Conservation (phyloP, 176 grass and related monocot species). For the Bromus sterilis region DNA sequence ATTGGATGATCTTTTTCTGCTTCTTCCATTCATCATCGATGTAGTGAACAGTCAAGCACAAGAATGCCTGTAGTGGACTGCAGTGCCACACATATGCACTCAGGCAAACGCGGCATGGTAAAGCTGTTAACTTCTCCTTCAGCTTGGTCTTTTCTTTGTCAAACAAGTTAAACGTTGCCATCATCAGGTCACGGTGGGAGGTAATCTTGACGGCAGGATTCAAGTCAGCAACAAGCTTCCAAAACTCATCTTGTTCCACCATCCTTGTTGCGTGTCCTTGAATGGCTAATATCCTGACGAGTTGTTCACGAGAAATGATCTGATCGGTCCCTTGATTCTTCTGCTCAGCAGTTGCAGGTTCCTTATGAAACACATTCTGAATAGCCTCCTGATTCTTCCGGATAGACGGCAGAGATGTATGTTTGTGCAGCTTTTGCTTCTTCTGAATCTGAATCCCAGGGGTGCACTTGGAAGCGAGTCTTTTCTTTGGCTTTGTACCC, state of each 20-base stretch:
- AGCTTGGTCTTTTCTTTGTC: slow-evolving; percentile 19
- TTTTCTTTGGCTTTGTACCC: slow-evolving; percentile 11
- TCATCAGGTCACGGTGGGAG: background rate
- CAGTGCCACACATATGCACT: slow-evolving; percentile 20
- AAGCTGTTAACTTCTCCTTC: slow-evolving; percentile 6
- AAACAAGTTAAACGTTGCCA: background rate
- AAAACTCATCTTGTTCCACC: slow-evolving; percentile 6
- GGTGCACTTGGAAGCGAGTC: background rate
- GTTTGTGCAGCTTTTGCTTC: no score
- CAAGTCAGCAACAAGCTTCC: slow-evolving; percentile 11
- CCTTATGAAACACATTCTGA: background rate
- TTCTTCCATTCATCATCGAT: slow-evolving; percentile 16
- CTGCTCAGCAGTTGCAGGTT: no score
- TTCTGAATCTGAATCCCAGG: background rate
- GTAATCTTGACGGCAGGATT: slow-evolving; percentile 20
- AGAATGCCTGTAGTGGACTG: slow-evolving; percentile 1
- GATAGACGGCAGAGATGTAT: no score
- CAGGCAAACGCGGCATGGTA: slow-evolving; percentile 12
- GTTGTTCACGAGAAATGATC: background rate
- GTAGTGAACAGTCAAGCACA: slow-evolving; percentile 30
- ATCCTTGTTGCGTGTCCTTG: slow-evolving; percentile 12
- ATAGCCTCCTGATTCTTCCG: background rate
- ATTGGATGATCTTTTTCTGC: slow-evolving; percentile 2
- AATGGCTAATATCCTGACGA: slow-evolving; percentile 21
- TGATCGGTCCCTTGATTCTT: background rate